Conservation (phyloP, 2,329 filamentous ascomycete species). For the Penicillium sp. region DNA sequence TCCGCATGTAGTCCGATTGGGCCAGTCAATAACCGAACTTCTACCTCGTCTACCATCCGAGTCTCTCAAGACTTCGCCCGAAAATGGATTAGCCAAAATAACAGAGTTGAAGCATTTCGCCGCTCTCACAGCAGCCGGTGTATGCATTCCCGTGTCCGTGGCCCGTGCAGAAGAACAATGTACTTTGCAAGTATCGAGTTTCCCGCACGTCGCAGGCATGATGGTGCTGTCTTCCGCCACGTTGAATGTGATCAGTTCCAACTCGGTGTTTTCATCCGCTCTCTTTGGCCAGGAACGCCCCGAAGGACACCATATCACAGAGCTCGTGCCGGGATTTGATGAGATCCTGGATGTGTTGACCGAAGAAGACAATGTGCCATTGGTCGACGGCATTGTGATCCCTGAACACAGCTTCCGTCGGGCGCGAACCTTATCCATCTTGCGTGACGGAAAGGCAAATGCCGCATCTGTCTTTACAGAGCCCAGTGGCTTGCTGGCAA, state of each 20-base stretch:
- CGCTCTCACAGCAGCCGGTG: slow-evolving; percentile 73
- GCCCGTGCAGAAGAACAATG: slow-evolving; percentile 71
- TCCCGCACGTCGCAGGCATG: slow-evolving; percentile 96
- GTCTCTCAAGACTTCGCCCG: slow-evolving; percentile 68
- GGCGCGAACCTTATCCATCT: slow-evolving; percentile 79
- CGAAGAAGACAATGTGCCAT: slow-evolving; percentile 80
- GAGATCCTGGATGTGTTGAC: slow-evolving; percentile 78
- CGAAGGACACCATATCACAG: slow-evolving; percentile 76
- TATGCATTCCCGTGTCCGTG: slow-evolving; percentile 83
- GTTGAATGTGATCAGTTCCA: slow-evolving; percentile 85
- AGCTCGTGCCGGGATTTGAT: slow-evolving; percentile 86
- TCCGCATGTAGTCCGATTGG: slow-evolving; percentile 65
- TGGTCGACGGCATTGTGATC: slow-evolving; percentile 93
- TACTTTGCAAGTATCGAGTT: slow-evolving; percentile 85
- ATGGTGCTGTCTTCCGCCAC: slow-evolving; percentile 83
- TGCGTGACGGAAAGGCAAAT: slow-evolving; percentile 82
- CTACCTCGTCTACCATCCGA: slow-evolving; percentile 79
- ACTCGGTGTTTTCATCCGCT: slow-evolving; percentile 90
- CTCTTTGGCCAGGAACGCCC: slow-evolving; percentile 88
- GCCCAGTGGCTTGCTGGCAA: slow-evolving; percentile 81
- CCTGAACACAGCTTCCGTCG: slow-evolving; percentile 95
- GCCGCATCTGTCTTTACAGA: slow-evolving; percentile 77
- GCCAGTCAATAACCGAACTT: slow-evolving; percentile 75
- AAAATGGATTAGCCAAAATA: slow-evolving; percentile 78
- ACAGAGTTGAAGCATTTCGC: slow-evolving; percentile 78